Evolutionary conservation across 2,329 filamentous ascomycete species (phyloP), one percentile per base, ranked within the genome.

Genomic region (Albifimbria verrucaria): DNA sequence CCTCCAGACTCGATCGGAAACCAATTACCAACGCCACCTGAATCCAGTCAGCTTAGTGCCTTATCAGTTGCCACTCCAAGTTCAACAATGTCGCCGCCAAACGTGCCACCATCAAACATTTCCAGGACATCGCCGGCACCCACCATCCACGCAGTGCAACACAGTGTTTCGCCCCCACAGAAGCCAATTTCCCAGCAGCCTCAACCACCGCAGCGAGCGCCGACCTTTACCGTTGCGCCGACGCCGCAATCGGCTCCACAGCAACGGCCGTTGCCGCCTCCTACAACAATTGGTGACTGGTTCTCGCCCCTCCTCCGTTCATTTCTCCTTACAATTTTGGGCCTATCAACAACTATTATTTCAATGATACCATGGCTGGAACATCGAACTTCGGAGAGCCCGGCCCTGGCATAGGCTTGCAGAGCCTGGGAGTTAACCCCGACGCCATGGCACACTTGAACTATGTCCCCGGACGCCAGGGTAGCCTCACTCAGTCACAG

Each of bases 401-500:
- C 48, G 57, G 62, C 22, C 55, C 60, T 9, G 65, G 65, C 22
- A 56, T 73, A 5, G 71, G 68, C 17, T 54, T 74, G 28, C 67
- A 70, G 49, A 64, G 62, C 41, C 55, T 68, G 17, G 56, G 62
- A 17, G 58, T 59, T 11, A 65, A 61, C 17, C 58, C 64, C 46
- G 55, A 59, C 3, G 51, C 54, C 7, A 53, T 58, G 25, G 60
- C 64, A 15, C 65, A 68, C 26, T 63, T 66, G 42, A 62, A 60
- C 44, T 72, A 68, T 55, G 64, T 68, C 3, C 68, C 73, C 23
- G 80, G 81, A 65, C 81, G 78, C 54, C 84, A 83, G 62, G 90
- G 85, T 58, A 89, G 80, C 54, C 75, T 95, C 26, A 92, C 86
- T 54, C 87, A 92, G 57, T 83, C 90, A 63, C 90, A 95, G 69